Base-by-base conservation (phyloP, 768 basidiomycete species). In the Boletus bicolor region DNA sequence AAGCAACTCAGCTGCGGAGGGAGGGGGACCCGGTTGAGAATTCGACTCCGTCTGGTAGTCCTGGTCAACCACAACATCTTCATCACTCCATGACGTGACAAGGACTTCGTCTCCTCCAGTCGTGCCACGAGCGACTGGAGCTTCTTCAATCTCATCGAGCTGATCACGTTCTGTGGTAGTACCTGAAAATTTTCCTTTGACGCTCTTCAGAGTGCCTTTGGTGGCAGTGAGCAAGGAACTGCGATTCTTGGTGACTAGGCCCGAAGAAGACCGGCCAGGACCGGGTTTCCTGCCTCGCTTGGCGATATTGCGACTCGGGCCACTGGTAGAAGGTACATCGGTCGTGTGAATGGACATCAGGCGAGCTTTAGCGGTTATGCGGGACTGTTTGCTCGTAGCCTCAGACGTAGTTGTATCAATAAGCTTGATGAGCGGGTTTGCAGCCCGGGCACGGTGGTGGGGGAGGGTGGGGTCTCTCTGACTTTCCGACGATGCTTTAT, bases 381-480 rank as follows among this genome's bases (percentile, higher is more conserved):
- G 78, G 38, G 74, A 70, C 15, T 74, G 73, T 52, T 74, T 57
- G 58, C 44, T 37, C 35, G 57, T 53, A 5, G 48, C 44, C 19
- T 74, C 58, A 12, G 64, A 54, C 1, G 52, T 53, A 7, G 76
- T 68, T 30, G 65, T 42, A 49, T 85, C 81, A 5, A 77, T 68
- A 56, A 82, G 66, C 60, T 82, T 82, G 19, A 87, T 77, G 5
- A 75, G 73, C 15, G 86, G 83, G 26, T 85, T 82, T 17, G 76
- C 74, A 14, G 69, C 72, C 43, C 82, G 79, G 1, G 67, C 71
- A 52, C 79, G 79, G 65, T 84, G 85, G 7, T 59, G 58, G 24
- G 74, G 74, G 5, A 71, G 44, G 5, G 24, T 28, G 3, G 55
- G 8, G 1, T 48, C 59, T 15, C 21, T 51, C 15, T 57, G 56